Evolutionary conservation across 768 basidiomycete species (phyloP), one percentile per base, ranked within the genome.

Genomic region (Pleurotus tuoliensis): DNA sequence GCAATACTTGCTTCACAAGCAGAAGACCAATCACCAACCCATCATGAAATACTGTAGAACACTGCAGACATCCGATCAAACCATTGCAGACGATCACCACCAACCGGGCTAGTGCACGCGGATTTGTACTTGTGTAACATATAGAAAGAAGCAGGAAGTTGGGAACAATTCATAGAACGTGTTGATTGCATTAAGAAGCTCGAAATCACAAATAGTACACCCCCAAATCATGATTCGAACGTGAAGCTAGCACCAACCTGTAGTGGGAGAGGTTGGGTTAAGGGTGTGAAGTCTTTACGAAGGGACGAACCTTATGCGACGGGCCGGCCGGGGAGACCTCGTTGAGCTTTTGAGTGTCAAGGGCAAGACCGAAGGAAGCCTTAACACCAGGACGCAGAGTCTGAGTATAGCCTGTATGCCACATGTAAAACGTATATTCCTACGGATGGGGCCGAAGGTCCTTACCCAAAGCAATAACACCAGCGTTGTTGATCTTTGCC

Each of bases 401-500:
- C 77, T 99, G 96, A 51, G 94, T 96, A 78, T 94, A 94, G 63
- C 88, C 88, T 88, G 59, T 9, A 20, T 58, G 62, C 41, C 30
- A 46, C 16, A 39, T n/a, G n/a, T 52, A 9, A 58, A 57, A 16
- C 16, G 38, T 4, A 12, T 44, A 22, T 15, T 58, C 45, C 18
- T 47, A 18, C 18, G 49, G 46, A 51, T 47, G 45, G 3, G 57
- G 30, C 37, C n/a, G 24, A 43, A 34, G 9, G 2, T 40, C 67
- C 73, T 59, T 69, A 92, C 84, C 88, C 62, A 96, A 86, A 65
- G 84, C 88, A 63, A 97, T 82, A 68, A 95, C 82, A 80, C 95
- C 95, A 57, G 85, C 71, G 77, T 95, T 96, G 86, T 98, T 98
- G 79, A 98, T 95, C 83, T 98, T 98, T 63, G 94, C 92, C 83